A percentile compares a stretch with the other conserved stretches of the same genome.
phyloP scores from a whole-genome alignment of 768 basidiomycete genomes.

The Tricholoma terreum region DNA sequence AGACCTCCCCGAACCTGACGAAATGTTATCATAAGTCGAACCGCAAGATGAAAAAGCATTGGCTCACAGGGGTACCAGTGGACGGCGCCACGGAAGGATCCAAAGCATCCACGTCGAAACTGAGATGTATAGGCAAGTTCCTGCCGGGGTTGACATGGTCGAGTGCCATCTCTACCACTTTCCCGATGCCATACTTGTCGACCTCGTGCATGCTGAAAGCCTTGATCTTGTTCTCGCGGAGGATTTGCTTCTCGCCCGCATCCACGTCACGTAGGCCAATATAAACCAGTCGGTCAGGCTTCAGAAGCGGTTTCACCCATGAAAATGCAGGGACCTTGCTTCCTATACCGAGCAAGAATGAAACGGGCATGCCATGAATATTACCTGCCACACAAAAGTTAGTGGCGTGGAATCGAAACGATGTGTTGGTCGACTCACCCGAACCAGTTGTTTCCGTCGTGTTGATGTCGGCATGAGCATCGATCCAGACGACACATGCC shows the following conservation, averaged over 20 bases:
- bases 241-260: constrained; percentile 79
- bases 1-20: constrained; percentile 85
- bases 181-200: constrained; percentile 88
- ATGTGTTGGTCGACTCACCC: constrained; percentile 38
- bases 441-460: constrained; percentile 78
- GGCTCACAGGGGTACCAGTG: constrained; percentile 82
- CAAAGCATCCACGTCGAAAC: constrained; percentile 94
- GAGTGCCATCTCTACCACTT: constrained; percentile 94
- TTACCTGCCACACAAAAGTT: constrained; percentile 54
- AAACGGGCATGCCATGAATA: constrained; percentile 97
- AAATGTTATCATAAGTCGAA: constrained; percentile 8
- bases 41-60: background rate
- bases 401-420: background rate
- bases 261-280: constrained; percentile 96
- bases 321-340: constrained; percentile 40
- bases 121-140: constrained; percentile 86
- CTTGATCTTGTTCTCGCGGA: constrained; percentile 77
- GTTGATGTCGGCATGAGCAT: constrained; percentile 98
- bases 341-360: constrained; percentile 77
- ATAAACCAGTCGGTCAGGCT: constrained; percentile 82
- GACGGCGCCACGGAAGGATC: constrained; percentile 97
- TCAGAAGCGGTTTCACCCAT: constrained; percentile 62
- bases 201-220: constrained; percentile 92
- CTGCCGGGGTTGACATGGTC: constrained; percentile 88
- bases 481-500: constrained; percentile 92